Percentiles rank a stretch among this genome's conserved stretches.
Evolutionary conservation across 1,284 basidiomycete species (phyloP).

Genomic region (Fomitopsis palustris): DNA sequence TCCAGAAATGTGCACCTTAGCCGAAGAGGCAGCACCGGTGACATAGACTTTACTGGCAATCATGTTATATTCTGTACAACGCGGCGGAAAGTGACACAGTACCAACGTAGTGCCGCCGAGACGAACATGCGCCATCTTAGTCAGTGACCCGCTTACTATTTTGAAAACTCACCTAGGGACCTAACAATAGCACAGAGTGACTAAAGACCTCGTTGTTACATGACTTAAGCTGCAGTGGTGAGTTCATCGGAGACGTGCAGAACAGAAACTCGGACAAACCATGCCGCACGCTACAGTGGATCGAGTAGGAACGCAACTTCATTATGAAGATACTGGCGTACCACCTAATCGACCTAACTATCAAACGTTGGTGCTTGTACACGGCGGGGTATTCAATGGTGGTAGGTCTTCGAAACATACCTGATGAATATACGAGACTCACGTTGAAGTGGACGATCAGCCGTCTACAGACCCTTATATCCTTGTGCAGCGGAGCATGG

Average conservation of each 20-base stretch:
- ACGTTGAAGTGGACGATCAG: not conserved
- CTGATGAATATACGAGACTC: not conserved
- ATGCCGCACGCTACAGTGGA: constrained; percentile 12
- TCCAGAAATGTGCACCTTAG: too few species aligned
- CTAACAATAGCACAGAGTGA: not conserved
- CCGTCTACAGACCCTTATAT: not conserved
- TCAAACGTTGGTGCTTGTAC: constrained; percentile 2
- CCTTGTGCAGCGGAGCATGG: not conserved
- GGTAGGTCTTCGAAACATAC: not conserved
- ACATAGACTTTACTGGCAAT: too few species aligned
- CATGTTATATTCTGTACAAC: too few species aligned
- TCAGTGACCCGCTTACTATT: not conserved
- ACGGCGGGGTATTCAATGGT: constrained; percentile 1
- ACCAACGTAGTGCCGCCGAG: too few species aligned
- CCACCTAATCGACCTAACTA: not conserved
- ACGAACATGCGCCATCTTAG: not conserved
- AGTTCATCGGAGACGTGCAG: not conserved
- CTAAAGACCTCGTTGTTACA: not conserved
- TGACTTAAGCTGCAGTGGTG: not conserved
- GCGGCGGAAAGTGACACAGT: too few species aligned
- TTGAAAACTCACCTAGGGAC: not conserved
- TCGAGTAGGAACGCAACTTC: not conserved
- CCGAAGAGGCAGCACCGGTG: too few species aligned
- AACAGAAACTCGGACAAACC: not conserved
- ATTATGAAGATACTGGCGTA: constrained; percentile 5